Conservation (phyloP, 2,329 filamentous ascomycete species). For the Penicillium sp. region DNA sequence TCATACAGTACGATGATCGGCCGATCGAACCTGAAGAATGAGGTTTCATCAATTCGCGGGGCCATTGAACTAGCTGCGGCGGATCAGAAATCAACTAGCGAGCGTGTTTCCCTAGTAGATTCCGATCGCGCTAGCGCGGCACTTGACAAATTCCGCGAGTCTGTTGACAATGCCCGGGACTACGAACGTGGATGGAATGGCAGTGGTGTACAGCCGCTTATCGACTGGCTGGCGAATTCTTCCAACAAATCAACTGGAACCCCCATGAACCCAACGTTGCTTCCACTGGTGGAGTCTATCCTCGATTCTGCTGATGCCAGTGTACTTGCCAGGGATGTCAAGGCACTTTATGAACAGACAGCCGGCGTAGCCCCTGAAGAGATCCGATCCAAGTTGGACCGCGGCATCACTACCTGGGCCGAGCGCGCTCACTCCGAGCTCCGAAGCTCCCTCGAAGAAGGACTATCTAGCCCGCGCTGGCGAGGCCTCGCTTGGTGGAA, state of each 20-base stretch:
- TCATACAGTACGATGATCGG: conserved; percentile 36
- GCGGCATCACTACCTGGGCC: conserved; percentile 69
- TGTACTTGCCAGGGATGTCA: conserved; percentile 29
- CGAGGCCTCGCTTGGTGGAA: conserved; percentile 88
- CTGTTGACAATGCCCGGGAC: conserved; percentile 66
- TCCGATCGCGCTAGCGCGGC: conserved; percentile 63
- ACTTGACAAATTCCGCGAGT: conserved; percentile 67
- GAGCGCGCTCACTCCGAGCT: conserved; percentile 80
- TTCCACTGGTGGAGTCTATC: conserved; percentile 67
- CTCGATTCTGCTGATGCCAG: conserved; percentile 48
- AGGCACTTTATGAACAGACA: conserved; percentile 32
- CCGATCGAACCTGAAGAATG: conserved; percentile 32
- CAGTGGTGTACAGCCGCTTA: conserved; percentile 67
- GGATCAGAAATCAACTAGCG: conserved; percentile 29
- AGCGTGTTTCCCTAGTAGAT: conserved; percentile 59
- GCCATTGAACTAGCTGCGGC: conserved; percentile 51
- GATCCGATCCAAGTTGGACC: conserved; percentile 55
- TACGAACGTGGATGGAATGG: conserved; percentile 75
- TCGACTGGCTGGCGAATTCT: conserved; percentile 60
- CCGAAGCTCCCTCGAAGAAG: conserved; percentile 73
- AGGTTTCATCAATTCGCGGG: conserved; percentile 35
- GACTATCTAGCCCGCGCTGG: conserved; percentile 77
- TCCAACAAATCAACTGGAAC: conserved; percentile 36
- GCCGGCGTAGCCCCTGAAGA: conserved; percentile 42
- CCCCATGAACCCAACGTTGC: conserved; percentile 66